Base-by-base conservation (phyloP, 177 flowering plant species). In the Tripterygium wilfordii region DNA sequence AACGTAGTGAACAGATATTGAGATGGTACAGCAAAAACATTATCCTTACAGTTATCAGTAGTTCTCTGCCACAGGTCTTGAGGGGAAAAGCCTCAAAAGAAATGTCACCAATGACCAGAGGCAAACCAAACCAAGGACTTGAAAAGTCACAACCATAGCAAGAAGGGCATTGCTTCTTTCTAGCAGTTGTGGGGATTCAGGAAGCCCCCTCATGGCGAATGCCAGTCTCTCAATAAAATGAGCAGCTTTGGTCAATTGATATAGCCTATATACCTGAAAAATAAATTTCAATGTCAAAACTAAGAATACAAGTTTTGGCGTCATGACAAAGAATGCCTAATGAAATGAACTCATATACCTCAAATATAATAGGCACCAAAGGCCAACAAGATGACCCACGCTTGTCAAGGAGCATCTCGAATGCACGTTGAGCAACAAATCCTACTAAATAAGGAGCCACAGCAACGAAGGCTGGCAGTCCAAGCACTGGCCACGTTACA, bases 1-100 rank as follows among this genome's bases (percentile, higher is more conserved):
- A n/a, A n/a, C n/a, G n/a, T n/a, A n/a, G n/a, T n/a, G n/a, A 27
- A 27, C 30, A 27, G 30, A 27, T 4, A 27, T 8, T 27, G 15
- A 36, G 18, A 21, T 12, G 10, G 2, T 1, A 14, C 30, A 1
- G 22, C 21, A 30, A 20, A 18, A 16, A 54, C 45, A 42, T 33
- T 42, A 45, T 5, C 37, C 5, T 1, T 2, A 26, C 25, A 33
- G 13, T 38, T 21, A 42, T 72, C 63, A 90, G 54, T 80, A 82
- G 2, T 80, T 79, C 54, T 85, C 92, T 10, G 88, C 75, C 13
- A 88, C 96, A 28, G 96, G 95, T 66, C 95, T 85, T 20, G 92
- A 85, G 48, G 98, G 98, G 53, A 88, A 85, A 30, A 91, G 86
- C 77, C 96, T 76, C 45, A 83, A 61, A 48, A 91, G 92, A 66